These are phyloP conservation scores for Hsuehochloa calcarea DNA, from an alignment of 176 grass and related monocot species.

Conservation along the genomic window DNA sequence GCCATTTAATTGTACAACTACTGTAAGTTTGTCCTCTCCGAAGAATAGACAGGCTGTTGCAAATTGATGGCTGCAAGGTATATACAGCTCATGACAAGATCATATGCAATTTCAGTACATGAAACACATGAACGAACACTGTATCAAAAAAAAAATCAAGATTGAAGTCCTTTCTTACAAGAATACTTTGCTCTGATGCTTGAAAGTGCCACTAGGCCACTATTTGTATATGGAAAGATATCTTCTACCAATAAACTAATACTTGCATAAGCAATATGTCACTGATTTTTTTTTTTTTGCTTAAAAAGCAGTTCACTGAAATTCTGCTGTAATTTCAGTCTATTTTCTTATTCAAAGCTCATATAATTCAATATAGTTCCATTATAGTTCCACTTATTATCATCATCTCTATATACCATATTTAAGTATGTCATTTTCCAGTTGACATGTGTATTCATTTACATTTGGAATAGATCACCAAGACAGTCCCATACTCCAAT, in stretches of 20 bases:
- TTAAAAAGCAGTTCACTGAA: not conserved
- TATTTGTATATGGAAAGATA: not conserved
- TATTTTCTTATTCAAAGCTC: not conserved
- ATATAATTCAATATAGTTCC: not conserved
- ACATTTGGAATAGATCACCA: not conserved
- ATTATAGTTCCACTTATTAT: not conserved
- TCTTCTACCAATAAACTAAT: not conserved
- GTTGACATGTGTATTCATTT: not conserved
- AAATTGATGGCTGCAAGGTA: constrained; percentile 14
- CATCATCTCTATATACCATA: not conserved
- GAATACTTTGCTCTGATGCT: constrained; percentile 22
- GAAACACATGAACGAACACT: constrained; percentile 13
- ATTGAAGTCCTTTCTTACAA: constrained; percentile 29
- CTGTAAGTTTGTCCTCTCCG: constrained; percentile 1
- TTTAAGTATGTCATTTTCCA: not conserved
- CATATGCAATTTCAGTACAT: not conserved
- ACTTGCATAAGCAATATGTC: not conserved
- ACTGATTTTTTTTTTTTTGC: not conserved
- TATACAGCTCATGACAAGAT: constrained; percentile 44
- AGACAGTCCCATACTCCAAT: not conserved
- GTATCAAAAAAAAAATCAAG: constrained; percentile 1
- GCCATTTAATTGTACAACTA: not conserved
- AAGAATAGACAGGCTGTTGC: constrained; percentile 14
- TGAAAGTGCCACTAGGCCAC: not conserved
- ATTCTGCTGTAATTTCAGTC: not conserved